Evolutionary conservation across 1,284 basidiomycete species (phyloP), one percentile per base, ranked within the genome.

Genomic region (Ustilago xerochloae): DNA sequence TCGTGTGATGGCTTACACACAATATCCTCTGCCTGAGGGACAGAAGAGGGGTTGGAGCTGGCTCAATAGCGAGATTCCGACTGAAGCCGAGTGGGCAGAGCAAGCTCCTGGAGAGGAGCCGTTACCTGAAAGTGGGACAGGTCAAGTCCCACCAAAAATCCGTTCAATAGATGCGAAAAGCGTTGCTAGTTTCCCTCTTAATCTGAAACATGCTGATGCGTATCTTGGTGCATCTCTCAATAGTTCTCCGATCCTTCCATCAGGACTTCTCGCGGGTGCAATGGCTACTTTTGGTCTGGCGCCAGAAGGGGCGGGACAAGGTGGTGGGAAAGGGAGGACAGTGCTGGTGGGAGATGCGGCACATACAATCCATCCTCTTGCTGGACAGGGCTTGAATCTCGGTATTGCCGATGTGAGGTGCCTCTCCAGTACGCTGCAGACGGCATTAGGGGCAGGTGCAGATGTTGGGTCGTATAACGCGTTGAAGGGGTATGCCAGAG

Each of bases 321-420:
- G 73, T 13, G 49, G 24, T 0, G 70, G 81, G 32, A 88, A 89
- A 1, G 86, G 87, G 0, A 89, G 96, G 3, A 95, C 92, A 0
- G 94, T 91, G 1, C 89, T 99, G 3, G 90, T 99, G 1, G 97
- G 97, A 5, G 97, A 99, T 85, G 95, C 97, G 1, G 96, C 95
- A 15, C 97, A 99, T 81, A 93, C 93, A 0, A 88, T 94, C 5
- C 97, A 99, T 81, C 97, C 97, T 0, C 89, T 99, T n/a, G 96
- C 95, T 0, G 97, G 97, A 1, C 97, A 99, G 83, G 97, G 96
- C 0, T 87, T 99, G 41, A 99, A 99, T 84, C 87, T 96, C 78
- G 97, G 96, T 18, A 86, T 99, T 16, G 92, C 88, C 2, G 96
- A 99, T 82, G 93, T 77, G 0, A 71, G 80, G 8, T 70, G 75